A percentile compares a stretch with the other conserved stretches of the same genome.
Conservation (phyloP, 768 basidiomycete genomes). For the Sporobolomyces roseus region DNA sequence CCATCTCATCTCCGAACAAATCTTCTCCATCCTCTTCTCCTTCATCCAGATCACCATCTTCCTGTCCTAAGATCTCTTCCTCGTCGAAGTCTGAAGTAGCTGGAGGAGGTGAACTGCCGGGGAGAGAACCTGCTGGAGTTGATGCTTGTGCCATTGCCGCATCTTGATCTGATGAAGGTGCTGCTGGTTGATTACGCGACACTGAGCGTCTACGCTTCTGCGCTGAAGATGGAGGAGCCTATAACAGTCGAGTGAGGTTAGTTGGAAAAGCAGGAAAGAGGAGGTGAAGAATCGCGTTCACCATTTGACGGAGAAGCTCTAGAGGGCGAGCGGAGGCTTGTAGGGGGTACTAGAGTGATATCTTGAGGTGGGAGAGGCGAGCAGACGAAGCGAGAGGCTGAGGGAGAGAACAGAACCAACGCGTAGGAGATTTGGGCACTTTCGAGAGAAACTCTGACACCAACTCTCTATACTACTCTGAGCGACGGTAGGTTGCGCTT, state of each 20-base stretch:
- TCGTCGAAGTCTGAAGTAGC: constrained; percentile 69
- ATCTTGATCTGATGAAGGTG: constrained; percentile 9
- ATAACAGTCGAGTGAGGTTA: background rate
- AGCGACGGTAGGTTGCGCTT: no score
- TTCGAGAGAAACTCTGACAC: no score
- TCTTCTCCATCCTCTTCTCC: constrained; percentile 81
- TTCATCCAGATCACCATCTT: constrained; percentile 47
- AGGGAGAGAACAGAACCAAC: no score
- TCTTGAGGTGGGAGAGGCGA: no score
- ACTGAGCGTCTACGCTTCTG: constrained; percentile 34
- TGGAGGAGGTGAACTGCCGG: constrained; percentile 76
- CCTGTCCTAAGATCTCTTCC: constrained; percentile 63
- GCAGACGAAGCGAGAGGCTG: no score
- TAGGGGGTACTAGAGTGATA: no score
- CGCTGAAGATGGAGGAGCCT: constrained; percentile 33
- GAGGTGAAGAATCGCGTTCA: no score
- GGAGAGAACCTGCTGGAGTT: constrained; percentile 63
- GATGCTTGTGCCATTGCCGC: constrained; percentile 38
- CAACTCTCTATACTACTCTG: no score
- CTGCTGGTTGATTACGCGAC: constrained; percentile 5
- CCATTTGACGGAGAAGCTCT: no score
- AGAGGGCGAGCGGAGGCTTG: no score
- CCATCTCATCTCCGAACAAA: constrained; percentile 71
- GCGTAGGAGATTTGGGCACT: no score
- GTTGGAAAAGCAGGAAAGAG: background rate